Conservation (phyloP, 2,329 filamentous ascomycete genomes). For the Fusarium bactridioides region DNA sequence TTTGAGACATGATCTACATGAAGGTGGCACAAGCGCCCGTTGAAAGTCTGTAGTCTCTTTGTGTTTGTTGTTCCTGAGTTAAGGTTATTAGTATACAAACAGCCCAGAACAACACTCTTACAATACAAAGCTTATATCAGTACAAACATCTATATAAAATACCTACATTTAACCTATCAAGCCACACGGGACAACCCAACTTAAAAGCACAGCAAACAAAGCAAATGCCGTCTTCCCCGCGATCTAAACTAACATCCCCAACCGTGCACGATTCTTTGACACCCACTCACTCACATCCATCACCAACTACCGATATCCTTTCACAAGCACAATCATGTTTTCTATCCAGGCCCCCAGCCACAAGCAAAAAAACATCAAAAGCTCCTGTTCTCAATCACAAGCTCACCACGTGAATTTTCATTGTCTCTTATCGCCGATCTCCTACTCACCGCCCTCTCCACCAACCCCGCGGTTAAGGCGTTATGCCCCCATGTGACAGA, state of each 20-base stretch:
- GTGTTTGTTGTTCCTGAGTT: background rate
- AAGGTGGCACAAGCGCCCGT: background rate
- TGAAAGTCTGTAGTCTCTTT: background rate
- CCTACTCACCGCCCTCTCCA: conserved; percentile 20
- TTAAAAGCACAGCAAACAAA: conserved; percentile 1
- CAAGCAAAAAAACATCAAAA: background rate
- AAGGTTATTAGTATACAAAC: background rate
- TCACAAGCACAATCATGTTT: background rate
- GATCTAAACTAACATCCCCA: background rate
- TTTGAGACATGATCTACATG: background rate
- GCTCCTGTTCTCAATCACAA: conserved; percentile 1
- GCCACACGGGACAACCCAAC: conserved; percentile 2
- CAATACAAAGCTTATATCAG: background rate
- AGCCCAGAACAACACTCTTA: background rate
- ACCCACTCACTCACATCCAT: background rate
- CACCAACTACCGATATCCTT: background rate
- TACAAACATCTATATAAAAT: background rate
- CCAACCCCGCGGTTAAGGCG: conserved; percentile 18
- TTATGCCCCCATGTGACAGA: conserved; percentile 26
- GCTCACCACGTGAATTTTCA: background rate
- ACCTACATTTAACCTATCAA: background rate
- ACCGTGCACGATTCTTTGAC: conserved; percentile 1
- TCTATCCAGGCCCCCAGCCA: conserved; percentile 7
- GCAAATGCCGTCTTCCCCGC: background rate
- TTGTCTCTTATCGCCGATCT: conserved; percentile 24